phyloP scores from a whole-genome alignment of 441 rosid genomes.

The Gossypium davidsonii region DNA sequence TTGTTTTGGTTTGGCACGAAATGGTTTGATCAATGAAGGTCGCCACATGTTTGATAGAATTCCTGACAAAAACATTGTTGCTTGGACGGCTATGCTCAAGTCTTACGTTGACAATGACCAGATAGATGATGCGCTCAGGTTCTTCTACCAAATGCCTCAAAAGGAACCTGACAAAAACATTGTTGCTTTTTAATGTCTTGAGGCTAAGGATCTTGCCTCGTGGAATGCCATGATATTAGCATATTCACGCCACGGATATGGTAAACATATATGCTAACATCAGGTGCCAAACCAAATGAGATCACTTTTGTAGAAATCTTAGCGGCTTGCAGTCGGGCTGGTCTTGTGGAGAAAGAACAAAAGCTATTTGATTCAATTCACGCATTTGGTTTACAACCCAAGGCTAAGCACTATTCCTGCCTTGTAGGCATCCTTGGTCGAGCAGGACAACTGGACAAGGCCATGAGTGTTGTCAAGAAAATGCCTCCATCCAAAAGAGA shows the following conservation, averaged over 20 bases:
- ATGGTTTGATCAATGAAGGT: conserved; percentile 25
- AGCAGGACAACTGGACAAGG: conserved; percentile 29
- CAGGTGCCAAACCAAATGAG: conserved; percentile 31
- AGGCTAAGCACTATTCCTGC: conserved; percentile 38
- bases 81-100: conserved; percentile 40
- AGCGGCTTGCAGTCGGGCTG: conserved; percentile 36
- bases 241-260: conserved; percentile 31
- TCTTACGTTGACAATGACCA: conserved; percentile 27
- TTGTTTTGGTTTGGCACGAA: conserved; percentile 31
- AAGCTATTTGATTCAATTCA: conserved; percentile 23
- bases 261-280: conserved; percentile 26
- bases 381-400: conserved; percentile 28
- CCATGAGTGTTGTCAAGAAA: conserved; percentile 20
- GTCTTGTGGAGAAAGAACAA: conserved; percentile 31
- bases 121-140: conserved; percentile 25
- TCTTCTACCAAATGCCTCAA: no score
- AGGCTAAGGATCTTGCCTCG: conserved; percentile 33
- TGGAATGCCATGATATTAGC: conserved; percentile 40
- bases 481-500: conserved; percentile 28
- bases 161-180: no score
- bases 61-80: conserved; percentile 30
- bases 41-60: conserved; percentile 15
- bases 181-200: conserved; percentile 18
- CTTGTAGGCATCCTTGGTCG: conserved; percentile 39
- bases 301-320: conserved; percentile 34